phyloP scores from a whole-genome alignment of 345 rosid species.

The Boechera divaricarpa region DNA sequence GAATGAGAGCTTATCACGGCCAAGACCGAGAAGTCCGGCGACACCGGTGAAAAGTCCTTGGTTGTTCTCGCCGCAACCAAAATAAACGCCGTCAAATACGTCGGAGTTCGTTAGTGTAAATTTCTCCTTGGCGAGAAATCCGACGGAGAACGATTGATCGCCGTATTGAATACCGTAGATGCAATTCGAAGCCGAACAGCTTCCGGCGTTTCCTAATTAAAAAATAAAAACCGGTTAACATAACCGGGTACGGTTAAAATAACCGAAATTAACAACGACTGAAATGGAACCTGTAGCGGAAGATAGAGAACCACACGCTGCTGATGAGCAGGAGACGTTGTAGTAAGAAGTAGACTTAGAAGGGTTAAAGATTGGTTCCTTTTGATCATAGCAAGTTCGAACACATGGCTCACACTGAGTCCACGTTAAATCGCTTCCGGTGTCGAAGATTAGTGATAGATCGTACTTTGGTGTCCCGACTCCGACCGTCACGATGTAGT shows the following conservation, averaged over 20 bases:
- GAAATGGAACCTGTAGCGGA: slow-evolving; percentile 59
- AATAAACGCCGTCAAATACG: slow-evolving; percentile 50
- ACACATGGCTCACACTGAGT: slow-evolving; percentile 67
- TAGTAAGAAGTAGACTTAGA: slow-evolving; percentile 56
- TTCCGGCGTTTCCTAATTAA: slow-evolving; percentile 50
- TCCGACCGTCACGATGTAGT: slow-evolving; percentile 63
- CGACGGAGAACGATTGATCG: slow-evolving; percentile 71
- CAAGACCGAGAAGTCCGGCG: slow-evolving; percentile 85
- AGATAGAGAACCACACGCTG: slow-evolving; percentile 51
- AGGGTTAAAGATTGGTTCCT: slow-evolving; percentile 61
- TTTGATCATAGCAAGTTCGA: slow-evolving; percentile 55
- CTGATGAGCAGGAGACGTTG: slow-evolving; percentile 64
- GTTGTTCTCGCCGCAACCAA: slow-evolving; percentile 91
- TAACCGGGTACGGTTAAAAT: background rate
- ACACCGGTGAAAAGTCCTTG: slow-evolving; percentile 72
- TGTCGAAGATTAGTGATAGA: slow-evolving; percentile 60
- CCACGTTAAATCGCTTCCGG: slow-evolving; percentile 81
- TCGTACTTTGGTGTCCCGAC: slow-evolving; percentile 64
- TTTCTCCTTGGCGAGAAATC: slow-evolving; percentile 67
- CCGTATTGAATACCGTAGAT: slow-evolving; percentile 82
- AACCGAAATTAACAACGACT: slow-evolving; percentile 12
- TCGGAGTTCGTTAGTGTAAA: slow-evolving; percentile 62
- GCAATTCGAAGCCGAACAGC: slow-evolving; percentile 65
- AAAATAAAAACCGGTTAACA: background rate
- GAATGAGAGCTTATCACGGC: slow-evolving; percentile 68